Percentiles rank a stretch among this genome's conserved stretches.
These are phyloP conservation scores for Podila verticillata DNA, from an alignment of 192 early-diverging fungal genomes.

Conservation along the genomic window DNA sequence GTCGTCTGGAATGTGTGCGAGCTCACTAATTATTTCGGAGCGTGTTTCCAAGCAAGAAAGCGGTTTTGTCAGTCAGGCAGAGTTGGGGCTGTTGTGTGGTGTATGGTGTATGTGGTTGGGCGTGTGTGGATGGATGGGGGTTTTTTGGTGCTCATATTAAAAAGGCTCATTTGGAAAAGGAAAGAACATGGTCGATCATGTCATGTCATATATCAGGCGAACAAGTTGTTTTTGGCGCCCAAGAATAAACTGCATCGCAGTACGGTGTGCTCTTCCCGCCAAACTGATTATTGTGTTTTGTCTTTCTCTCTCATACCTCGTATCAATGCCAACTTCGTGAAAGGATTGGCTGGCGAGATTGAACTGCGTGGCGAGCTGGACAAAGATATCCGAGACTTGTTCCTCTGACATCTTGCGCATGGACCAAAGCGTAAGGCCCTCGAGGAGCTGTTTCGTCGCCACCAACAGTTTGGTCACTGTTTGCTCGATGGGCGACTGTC, in stretches of 20 bases:
- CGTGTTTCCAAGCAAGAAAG: neutral
- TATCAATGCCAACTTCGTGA: constrained; percentile 31
- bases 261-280: too few relatives aligned
- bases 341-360: constrained; percentile 33
- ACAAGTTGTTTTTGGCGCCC: neutral
- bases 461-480: constrained; percentile 53
- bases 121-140: too few relatives aligned
- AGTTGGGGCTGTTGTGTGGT: too few relatives aligned
- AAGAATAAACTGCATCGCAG: too few relatives aligned
- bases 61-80: neutral
- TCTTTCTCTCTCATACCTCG: constrained; percentile 33
- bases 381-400: constrained; percentile 52
- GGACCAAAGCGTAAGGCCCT: constrained; percentile 58
- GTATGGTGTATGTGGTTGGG: too few relatives aligned
- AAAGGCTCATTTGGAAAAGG: neutral
- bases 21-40: constrained; percentile 44
- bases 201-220: neutral
- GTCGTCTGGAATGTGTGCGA: constrained; percentile 55
- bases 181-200: neutral
- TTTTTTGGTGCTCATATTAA: neutral
- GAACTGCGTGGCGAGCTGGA: constrained; percentile 48
- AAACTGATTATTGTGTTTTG: too few relatives aligned
- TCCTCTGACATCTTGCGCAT: constrained; percentile 25
- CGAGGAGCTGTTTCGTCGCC: constrained; percentile 55
- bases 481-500: constrained; percentile 53